Evolutionary conservation across 75 land plant species (phyloP).

Genomic region (Azolla pinnata): DNA sequence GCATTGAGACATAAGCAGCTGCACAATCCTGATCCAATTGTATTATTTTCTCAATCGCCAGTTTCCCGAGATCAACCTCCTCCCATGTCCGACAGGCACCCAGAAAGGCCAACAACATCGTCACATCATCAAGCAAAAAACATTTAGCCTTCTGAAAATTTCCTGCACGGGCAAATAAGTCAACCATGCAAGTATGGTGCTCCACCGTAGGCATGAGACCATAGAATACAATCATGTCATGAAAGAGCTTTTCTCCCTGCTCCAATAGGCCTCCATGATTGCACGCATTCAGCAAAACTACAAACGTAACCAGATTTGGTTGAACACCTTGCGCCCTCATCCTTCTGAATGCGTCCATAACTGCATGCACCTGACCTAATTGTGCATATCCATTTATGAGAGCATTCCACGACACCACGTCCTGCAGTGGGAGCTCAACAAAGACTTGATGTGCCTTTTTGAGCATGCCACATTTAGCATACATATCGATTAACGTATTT

Average conservation of each 20-base stretch:
- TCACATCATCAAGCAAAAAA: no score
- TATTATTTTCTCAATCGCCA: no score
- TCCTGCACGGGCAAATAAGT: slow-evolving; percentile 25
- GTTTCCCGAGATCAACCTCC: no score
- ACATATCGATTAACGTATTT: slow-evolving; percentile 8
- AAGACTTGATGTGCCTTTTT: slow-evolving; percentile 6
- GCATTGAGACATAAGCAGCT: no score
- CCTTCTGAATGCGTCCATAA: slow-evolving; percentile 14
- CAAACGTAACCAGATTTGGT: slow-evolving; percentile 31
- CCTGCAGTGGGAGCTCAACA: background rate
- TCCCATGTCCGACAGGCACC: no score
- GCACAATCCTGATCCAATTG: no score
- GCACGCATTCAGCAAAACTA: slow-evolving; percentile 28
- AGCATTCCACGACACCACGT: slow-evolving; percentile 6
- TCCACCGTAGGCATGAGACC: background rate
- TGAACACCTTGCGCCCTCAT: slow-evolving; percentile 12
- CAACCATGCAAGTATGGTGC: slow-evolving; percentile 22
- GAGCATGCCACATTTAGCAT: slow-evolving; percentile 11
- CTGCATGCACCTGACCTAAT: background rate
- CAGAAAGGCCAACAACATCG: no score
- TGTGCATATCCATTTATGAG: slow-evolving; percentile 5
- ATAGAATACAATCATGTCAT: background rate
- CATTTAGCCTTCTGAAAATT: slow-evolving; percentile 21
- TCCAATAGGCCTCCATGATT: slow-evolving; percentile 13
- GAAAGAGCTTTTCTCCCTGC: background rate